These are phyloP conservation scores for Pulveroboletus ravenelii DNA, from an alignment of 768 basidiomycete genomes.

Conservation along the genomic window DNA sequence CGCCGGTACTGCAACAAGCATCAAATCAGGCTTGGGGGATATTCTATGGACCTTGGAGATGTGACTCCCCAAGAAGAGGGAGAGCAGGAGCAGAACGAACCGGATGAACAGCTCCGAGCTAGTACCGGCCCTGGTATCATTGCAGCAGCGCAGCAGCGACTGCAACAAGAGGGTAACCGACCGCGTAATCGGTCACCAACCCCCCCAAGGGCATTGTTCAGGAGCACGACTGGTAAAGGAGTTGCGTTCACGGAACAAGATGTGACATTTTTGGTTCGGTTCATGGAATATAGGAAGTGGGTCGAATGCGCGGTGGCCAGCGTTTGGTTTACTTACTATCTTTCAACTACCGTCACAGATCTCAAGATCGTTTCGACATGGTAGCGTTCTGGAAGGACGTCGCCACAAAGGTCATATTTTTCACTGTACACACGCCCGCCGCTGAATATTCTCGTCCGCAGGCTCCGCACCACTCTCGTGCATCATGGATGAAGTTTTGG, in stretches of 20 bases:
- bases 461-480: conserved; percentile 88
- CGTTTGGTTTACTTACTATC: conserved; percentile 1
- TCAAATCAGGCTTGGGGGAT: conserved; percentile 84
- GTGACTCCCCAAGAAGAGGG: conserved; percentile 42
- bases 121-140: conserved; percentile 43
- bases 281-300: conserved; percentile 74
- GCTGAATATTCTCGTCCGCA: conserved; percentile 24
- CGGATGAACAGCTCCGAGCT: conserved; percentile 35
- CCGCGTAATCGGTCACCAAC: conserved; percentile 70
- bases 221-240: conserved; percentile 87
- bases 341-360: conserved; percentile 30
- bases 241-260: conserved; percentile 87
- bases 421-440: not conserved
- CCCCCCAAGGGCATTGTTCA: conserved; percentile 70
- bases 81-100: conserved; percentile 39
- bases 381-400: conserved; percentile 78
- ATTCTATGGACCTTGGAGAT: conserved; percentile 66
- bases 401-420: conserved; percentile 50
- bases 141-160: conserved; percentile 39
- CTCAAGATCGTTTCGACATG: conserved; percentile 65
- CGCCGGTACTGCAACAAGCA: conserved; percentile 90
- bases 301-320: conserved; percentile 18
- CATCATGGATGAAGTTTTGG: conserved; percentile 95
- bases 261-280: conserved; percentile 67
- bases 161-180: conserved; percentile 32